A percentile compares a stretch with the other conserved stretches of the same genome.
Conservation (phyloP, 345 rosid species). For the rapeseed (Brassica napus) region DNA sequence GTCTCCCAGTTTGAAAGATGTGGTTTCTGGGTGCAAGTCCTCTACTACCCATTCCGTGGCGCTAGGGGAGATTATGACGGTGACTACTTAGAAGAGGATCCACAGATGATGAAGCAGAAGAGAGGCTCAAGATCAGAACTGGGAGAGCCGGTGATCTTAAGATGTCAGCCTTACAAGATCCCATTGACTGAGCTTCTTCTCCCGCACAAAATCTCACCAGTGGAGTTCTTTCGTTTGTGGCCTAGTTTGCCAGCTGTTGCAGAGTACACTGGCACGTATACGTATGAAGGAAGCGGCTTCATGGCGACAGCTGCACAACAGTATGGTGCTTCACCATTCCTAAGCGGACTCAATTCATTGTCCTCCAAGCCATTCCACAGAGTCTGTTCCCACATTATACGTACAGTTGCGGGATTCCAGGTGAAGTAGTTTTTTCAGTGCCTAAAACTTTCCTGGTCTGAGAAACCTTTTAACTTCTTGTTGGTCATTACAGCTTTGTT, state of each 20-base stretch:
- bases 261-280: constrained; percentile 83
- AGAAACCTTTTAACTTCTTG: constrained; percentile 6
- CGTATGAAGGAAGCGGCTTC: constrained; percentile 96
- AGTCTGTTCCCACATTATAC: constrained; percentile 91
- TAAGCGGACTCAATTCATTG: constrained; percentile 86
- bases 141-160: constrained; percentile 93
- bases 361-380: constrained; percentile 91
- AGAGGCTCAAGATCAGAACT: constrained; percentile 83
- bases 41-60: constrained; percentile 94
- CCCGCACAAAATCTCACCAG: constrained; percentile 94
- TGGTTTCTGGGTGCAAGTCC: constrained; percentile 94
- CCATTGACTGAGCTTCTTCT: constrained; percentile 93
- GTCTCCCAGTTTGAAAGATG: constrained; percentile 96
- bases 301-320: constrained; percentile 99
- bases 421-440: constrained; percentile 37
- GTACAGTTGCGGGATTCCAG: constrained; percentile 98
- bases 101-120: constrained; percentile 76
- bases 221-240: constrained; percentile 97
- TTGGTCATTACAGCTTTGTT: constrained; percentile 66
- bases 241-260: constrained; percentile 94
- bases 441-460: constrained; percentile 5
- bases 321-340: constrained; percentile 91
- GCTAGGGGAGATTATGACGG: constrained; percentile 87
- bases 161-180: constrained; percentile 96
- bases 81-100: constrained; percentile 88